Conservation (phyloP, 495 filamentous ascomycete genomes). For the Cenococcum geophilum region DNA sequence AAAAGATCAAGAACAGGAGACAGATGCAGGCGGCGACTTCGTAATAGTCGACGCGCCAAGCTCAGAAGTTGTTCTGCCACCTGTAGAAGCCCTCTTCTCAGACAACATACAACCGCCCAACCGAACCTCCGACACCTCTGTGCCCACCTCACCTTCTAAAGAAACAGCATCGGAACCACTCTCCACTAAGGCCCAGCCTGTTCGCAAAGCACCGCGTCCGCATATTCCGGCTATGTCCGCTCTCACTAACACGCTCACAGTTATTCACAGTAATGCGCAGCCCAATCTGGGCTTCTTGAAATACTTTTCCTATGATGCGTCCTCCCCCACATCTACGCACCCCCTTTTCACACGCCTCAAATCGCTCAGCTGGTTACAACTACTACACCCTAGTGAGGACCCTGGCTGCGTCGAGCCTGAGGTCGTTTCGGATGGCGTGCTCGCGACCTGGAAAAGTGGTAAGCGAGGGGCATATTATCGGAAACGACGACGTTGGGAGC, state of each 20-base stretch:
- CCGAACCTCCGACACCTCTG: not conserved
- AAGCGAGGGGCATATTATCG: constrained; percentile 75
- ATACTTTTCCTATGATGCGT: constrained; percentile 76
- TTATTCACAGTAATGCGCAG: constrained; percentile 82
- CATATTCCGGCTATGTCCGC: constrained; percentile 46
- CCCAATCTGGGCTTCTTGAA: constrained; percentile 80
- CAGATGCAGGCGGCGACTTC: not conserved
- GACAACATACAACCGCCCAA: not conserved
- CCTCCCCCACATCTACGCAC: constrained; percentile 61
- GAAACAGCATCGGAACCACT: not conserved
- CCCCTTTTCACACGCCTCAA: constrained; percentile 78
- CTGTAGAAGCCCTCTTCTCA: not conserved
- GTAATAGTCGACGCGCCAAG: not conserved
- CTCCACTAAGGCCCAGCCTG: too few relatives aligned
- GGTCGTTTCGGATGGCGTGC: constrained; percentile 45
- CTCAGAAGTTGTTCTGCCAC: not conserved
- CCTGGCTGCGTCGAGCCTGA: constrained; percentile 60
- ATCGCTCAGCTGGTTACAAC: constrained; percentile 81
- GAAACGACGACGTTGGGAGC: constrained; percentile 76
- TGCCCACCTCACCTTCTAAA: constrained; percentile 2
- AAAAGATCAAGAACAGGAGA: not conserved
- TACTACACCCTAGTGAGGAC: constrained; percentile 68
- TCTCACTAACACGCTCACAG: constrained; percentile 72
- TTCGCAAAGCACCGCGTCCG: constrained; percentile 6
- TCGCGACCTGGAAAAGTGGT: constrained; percentile 63